phyloP scores from a whole-genome alignment of 176 grass and related monocot genomes.

The Typha latifolia region DNA sequence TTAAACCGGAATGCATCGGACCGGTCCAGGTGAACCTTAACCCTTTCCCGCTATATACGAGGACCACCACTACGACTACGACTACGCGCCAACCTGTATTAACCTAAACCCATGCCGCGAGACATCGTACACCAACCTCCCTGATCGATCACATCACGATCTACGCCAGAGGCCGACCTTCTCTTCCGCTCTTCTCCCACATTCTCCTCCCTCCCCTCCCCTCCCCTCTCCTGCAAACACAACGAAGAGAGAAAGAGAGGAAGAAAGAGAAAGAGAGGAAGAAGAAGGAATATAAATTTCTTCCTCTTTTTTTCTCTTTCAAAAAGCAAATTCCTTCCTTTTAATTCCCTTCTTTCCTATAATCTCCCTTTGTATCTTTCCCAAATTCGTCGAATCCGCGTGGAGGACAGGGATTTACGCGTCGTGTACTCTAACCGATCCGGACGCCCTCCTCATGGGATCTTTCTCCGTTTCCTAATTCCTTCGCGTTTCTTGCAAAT shows the following conservation, averaged over 20 bases:
- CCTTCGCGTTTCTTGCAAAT: background rate
- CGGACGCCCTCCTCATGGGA: background rate
- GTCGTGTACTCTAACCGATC: background rate
- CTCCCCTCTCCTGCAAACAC: background rate
- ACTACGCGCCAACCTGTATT: background rate
- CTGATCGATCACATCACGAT: background rate
- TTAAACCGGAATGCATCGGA: too few relatives aligned
- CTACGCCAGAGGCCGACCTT: constrained; percentile 28
- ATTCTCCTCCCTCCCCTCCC: background rate
- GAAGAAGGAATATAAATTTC: background rate
- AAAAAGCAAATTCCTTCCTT: background rate
- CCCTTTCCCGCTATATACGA: too few relatives aligned
- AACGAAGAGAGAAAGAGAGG: constrained; percentile 2
- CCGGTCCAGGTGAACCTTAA: too few relatives aligned
- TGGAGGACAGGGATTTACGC: background rate
- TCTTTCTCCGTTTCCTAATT: background rate
- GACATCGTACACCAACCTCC: background rate
- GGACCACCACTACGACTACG: background rate
- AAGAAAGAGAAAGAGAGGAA: background rate
- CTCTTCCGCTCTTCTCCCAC: constrained; percentile 34
- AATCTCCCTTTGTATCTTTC: background rate
- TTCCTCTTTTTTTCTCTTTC: background rate
- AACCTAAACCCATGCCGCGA: constrained; percentile 1
- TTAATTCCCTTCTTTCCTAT: background rate
- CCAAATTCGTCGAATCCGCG: constrained; percentile 1